phyloP scores from a whole-genome alignment of 352 stramenopile genomes.

The Pythium volutum region DNA sequence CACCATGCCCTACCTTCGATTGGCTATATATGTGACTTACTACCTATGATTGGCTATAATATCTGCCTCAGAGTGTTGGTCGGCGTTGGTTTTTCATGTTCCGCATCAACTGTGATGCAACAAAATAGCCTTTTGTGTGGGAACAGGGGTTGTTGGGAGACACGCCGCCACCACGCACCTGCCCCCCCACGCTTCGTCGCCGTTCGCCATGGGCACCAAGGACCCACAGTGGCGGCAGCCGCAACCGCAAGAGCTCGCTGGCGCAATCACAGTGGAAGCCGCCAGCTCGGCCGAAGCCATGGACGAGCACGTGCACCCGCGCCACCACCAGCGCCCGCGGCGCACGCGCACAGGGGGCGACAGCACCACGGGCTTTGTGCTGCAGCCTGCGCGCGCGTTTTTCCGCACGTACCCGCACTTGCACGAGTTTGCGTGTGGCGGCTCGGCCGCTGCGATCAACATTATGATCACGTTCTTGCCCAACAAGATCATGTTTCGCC shows the following conservation, averaged over 20 bases:
- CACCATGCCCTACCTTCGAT: not conserved
- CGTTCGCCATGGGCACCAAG: constrained; percentile 8
- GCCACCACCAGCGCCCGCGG: constrained; percentile 8
- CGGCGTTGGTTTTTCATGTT: constrained; percentile 12
- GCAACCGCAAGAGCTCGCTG: constrained; percentile 2
- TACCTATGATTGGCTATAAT: constrained; percentile 6
- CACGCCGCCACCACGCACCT: not conserved
- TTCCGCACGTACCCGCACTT: constrained; percentile 63
- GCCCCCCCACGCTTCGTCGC: constrained; percentile 5
- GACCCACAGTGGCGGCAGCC: constrained; percentile 19
- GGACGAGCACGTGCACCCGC: constrained; percentile 13
- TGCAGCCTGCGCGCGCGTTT: constrained; percentile 28
- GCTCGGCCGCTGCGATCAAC: constrained; percentile 81
- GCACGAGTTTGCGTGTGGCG: constrained; percentile 80
- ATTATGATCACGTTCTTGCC: constrained; percentile 85
- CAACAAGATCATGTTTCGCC: constrained; percentile 91
- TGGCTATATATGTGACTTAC: not conserved
- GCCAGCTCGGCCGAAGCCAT: not conserved
- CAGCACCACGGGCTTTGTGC: not conserved
- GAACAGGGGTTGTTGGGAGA: constrained; percentile 6
- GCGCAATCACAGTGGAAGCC: not conserved
- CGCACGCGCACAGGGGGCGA: constrained; percentile 4
- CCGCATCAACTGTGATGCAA: constrained; percentile 6
- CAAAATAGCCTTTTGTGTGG: constrained; percentile 2
- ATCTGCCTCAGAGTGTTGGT: constrained; percentile 6